Conservation (phyloP, 306 rosid genomes). For the Sicyos edulis region DNA sequence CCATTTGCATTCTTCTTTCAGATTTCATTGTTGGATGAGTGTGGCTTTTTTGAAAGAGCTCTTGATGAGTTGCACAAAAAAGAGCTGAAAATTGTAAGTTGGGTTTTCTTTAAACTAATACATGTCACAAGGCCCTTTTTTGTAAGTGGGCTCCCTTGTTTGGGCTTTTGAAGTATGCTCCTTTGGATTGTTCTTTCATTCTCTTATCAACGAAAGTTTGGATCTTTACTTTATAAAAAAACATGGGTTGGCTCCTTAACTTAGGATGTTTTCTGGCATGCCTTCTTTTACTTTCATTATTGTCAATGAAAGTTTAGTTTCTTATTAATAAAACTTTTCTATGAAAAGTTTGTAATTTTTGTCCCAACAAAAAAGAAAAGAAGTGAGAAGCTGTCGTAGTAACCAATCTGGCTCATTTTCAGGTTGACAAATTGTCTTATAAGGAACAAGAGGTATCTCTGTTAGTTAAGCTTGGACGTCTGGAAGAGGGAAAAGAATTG, state of each 20-base stretch:
- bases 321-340: background rate
- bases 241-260: background rate
- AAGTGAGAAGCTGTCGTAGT: conserved; percentile 23
- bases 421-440: conserved; percentile 78
- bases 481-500: conserved; percentile 64
- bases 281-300: background rate
- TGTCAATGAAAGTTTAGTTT: background rate
- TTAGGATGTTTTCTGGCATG: background rate
- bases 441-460: conserved; percentile 93
- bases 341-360: background rate
- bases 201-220: too few relatives aligned
- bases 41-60: conserved; percentile 70
- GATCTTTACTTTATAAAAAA: too few relatives aligned
- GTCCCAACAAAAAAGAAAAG: background rate
- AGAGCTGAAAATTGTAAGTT: conserved; percentile 70
- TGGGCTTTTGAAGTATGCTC: too few relatives aligned
- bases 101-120: conserved; percentile 12
- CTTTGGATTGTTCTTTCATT: too few relatives aligned
- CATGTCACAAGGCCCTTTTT: too few relatives aligned
- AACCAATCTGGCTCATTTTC: conserved; percentile 24
- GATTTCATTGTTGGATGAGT: conserved; percentile 85
- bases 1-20: conserved; percentile 26
- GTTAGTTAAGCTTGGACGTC: conserved; percentile 68
- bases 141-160: too few relatives aligned
- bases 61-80: conserved; percentile 74